Base-by-base conservation (phyloP, 352 stramenopile genomes). In the Blastocystis sp. region DNA sequence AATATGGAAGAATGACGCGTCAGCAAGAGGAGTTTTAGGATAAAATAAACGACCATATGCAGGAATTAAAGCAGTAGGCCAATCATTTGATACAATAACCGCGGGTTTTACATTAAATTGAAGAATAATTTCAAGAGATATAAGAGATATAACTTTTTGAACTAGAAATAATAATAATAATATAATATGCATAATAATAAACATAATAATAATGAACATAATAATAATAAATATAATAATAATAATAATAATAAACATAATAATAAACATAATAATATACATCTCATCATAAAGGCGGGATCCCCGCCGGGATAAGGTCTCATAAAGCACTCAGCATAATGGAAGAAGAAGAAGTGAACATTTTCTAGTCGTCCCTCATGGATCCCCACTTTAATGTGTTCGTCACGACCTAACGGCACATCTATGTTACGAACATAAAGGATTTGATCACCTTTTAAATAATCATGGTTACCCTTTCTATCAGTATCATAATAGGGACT, bases 51-150 rank as follows among this genome's bases (percentile, higher is more conserved):
- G 65, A 4, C 43, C 59, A 33, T 69, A 69, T 1, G 65, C 39
- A 6, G 65, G 37, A 2, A 68, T 44, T 10, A 69, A 40, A 28
- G 44, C 65, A 11, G 52, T 64, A 6, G 65, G 65, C 65, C 65
- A 69, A 28, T 69, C 65, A 31, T 69, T 69, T 1, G 65, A 68
- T 3, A 69, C 36, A 2, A 69, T 42, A 7, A 68, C 18, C 11
- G 18, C 33, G 16, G 65, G 65, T 13, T 34, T 18, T 3, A 62
- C 11, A 10, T 3, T 48, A 21, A 1, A 32, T 19, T 16, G 52
- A 16, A 21, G 24, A 45, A 27, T 62, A 62, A 2, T 39, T 62
- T 5, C n/a, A n/a, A 62, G 52, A 18, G 52, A 42, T 4, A 42
- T 42, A 10, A 62, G 16, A 10, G 52, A 39, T 42, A 62, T 62